A percentile compares a stretch with the other conserved stretches of the same genome.
phyloP scores from a whole-genome alignment of 1,139 yeast genomes.

The Kluyveromyces sp. region DNA sequence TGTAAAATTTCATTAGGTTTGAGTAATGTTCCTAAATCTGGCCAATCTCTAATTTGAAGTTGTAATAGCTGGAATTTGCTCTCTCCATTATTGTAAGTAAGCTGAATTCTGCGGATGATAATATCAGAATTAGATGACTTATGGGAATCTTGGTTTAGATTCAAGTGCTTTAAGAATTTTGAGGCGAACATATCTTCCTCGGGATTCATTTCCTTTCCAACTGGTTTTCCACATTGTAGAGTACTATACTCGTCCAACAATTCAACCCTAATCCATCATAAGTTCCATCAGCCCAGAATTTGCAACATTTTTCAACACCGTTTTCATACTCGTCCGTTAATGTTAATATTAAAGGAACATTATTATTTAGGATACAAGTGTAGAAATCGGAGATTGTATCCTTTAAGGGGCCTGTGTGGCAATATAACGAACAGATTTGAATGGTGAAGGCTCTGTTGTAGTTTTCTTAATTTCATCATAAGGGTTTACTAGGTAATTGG shows the following conservation, averaged over 20 bases:
- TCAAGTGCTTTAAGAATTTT: neutral
- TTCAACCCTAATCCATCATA: slow-evolving; percentile 23
- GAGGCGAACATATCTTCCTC: neutral
- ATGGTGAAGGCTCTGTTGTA: neutral
- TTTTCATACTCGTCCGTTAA: slow-evolving; percentile 54
- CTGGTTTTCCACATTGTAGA: neutral
- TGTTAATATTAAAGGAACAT: slow-evolving; percentile 57
- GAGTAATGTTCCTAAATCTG: slow-evolving; percentile 57
- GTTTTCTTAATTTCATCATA: slow-evolving; percentile 1
- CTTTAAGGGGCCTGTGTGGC: slow-evolving; percentile 76
- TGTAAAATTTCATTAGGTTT: slow-evolving; percentile 31
- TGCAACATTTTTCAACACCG: slow-evolving; percentile 47
- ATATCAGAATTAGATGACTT: slow-evolving; percentile 11
- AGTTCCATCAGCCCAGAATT: slow-evolving; percentile 42
- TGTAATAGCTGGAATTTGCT: slow-evolving; percentile 41
- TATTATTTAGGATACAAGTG: slow-evolving; percentile 55
- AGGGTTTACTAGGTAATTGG: slow-evolving; percentile 38
- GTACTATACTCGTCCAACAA: slow-evolving; percentile 15
- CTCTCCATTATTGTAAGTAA: slow-evolving; percentile 25
- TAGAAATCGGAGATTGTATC: slow-evolving; percentile 72
- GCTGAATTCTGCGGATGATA: slow-evolving; percentile 34
- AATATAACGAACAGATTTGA: slow-evolving; percentile 41
- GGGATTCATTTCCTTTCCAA: neutral
- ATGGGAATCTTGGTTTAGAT: neutral
- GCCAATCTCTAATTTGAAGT: slow-evolving; percentile 69